Base-by-base conservation (phyloP, 106 monocot species). In the Amphibolis antarctica region DNA sequence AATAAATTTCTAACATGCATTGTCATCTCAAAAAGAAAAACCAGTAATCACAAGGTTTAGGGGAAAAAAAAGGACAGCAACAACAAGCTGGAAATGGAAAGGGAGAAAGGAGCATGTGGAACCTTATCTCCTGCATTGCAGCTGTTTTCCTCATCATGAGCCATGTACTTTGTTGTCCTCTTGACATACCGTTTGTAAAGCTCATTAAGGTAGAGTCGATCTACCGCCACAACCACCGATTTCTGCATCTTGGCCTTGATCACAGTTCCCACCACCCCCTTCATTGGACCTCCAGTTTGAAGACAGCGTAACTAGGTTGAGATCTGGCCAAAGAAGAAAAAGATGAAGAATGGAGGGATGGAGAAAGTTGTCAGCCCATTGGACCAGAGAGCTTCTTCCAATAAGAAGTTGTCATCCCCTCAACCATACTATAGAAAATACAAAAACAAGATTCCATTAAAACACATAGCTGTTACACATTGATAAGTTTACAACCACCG, bases 221-320 rank as follows among this genome's bases (percentile, higher is more conserved):
- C 93, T 74, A 93, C 88, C 55, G 93, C 88, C 57, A 88, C 93
- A 70, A 93, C 93, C 69, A 93, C 93, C 55, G 93, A 93, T 62
- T 93, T 93, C 74, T 88, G 92, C 92, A 93, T 93, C 82, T 88
- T 93, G 76, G 88, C 88, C 62, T 88, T 88, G 22, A 93, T 83
- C 82, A 93, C 93, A 67, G 78, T 83, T 42, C 93, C 93, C 49
- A 93, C 88, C 69, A 88, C 80, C 62, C 75, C 47, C 82, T 93
- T 93, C 93, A 93, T 93, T 55, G 42, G 49, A 50, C 45, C 54
- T 4, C 54, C 24, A 23, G 4, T 49, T n/a, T 49, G 0, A 19
- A 4, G 49, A 7, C 7, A 7, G 36, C 36, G 4, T 36, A 7
- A 49, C 13, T 15, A 49, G 17, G 49, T 19, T 49, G 49, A 49